Conservation (phyloP, 1,284 basidiomycete species). For the Sporisorium sorghi region DNA sequence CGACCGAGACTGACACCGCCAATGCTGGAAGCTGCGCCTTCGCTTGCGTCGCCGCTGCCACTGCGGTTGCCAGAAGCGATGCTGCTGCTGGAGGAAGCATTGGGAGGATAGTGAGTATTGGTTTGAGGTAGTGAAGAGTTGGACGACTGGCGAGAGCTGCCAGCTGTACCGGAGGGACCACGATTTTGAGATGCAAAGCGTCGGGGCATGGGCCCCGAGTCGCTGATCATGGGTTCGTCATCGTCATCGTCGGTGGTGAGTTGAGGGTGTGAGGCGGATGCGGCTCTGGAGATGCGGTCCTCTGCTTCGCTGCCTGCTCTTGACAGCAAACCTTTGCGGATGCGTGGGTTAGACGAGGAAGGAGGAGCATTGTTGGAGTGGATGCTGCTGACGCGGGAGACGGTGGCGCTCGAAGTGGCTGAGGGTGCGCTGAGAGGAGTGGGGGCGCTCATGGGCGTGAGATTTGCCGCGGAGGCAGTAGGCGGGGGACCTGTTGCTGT, state of each 20-base stretch:
- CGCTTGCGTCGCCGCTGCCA: constrained; percentile 47
- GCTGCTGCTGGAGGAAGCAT: constrained; percentile 30
- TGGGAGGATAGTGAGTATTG: constrained; percentile 5
- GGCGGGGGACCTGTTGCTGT: constrained; percentile 18
- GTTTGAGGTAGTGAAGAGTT: constrained; percentile 36
- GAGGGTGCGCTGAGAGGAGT: constrained; percentile 37
- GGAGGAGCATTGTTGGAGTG: constrained; percentile 41
- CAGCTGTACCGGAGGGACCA: constrained; percentile 1
- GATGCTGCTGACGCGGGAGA: constrained; percentile 42
- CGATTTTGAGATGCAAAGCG: constrained; percentile 48
- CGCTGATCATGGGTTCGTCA: constrained; percentile 47
- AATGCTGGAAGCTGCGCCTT: constrained; percentile 29
- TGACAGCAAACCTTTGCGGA: constrained; percentile 46
- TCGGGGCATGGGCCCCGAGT: constrained; percentile 53
- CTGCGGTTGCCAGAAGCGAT: constrained; percentile 41
- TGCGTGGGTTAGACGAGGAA: constrained; percentile 40
- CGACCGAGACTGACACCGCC: constrained; percentile 54
- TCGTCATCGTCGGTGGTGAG: constrained; percentile 56
- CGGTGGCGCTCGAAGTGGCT: constrained; percentile 36
- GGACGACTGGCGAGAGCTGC: constrained; percentile 35
- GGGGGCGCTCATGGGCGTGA: constrained; percentile 38
- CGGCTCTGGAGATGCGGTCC: constrained; percentile 26
- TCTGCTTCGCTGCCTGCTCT: constrained; percentile 49
- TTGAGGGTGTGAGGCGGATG: constrained; percentile 19
- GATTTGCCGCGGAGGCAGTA: constrained; percentile 14